A percentile compares a stretch with the other conserved stretches of the same genome.
phyloP scores from a whole-genome alignment of 2,329 filamentous ascomycete genomes.

The Ophiostoma tasmaniense region DNA sequence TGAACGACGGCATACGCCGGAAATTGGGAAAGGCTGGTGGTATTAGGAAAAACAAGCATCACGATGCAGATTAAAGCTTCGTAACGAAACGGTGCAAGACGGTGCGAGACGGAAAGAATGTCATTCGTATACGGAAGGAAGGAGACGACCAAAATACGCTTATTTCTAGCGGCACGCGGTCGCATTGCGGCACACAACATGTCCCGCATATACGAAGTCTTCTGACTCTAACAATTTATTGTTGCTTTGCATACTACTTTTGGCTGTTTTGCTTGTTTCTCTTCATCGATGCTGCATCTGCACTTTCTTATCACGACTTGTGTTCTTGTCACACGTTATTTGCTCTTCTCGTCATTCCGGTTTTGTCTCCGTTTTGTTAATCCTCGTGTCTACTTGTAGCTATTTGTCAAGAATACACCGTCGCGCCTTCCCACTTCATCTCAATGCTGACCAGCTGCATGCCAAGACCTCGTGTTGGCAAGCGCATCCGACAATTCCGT shows the following conservation, averaged over 20 bases:
- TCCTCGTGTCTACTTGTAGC: not conserved
- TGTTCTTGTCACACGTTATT: not conserved
- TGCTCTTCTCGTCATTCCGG: not conserved
- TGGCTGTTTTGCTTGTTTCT: not conserved
- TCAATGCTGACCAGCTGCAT: conserved; percentile 5
- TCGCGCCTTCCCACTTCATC: not conserved
- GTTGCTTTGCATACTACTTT: not conserved
- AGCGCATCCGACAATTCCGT: conserved; percentile 3
- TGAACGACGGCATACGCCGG: too few relatives aligned
- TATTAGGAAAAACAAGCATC: too few relatives aligned
- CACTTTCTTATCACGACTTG: not conserved
- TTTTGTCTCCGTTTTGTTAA: too few relatives aligned
- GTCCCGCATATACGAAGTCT: not conserved
- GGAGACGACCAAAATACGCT: not conserved
- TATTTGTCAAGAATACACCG: not conserved
- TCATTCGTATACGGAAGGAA: not conserved
- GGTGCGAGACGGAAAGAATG: too few relatives aligned
- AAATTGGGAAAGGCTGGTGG: too few relatives aligned
- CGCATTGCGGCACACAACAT: not conserved
- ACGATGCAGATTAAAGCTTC: too few relatives aligned
- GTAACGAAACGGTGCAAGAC: too few relatives aligned
- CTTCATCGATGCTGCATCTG: not conserved
- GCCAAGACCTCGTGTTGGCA: conserved; percentile 17
- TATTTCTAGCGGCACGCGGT: not conserved
- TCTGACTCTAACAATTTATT: not conserved